phyloP scores from a whole-genome alignment of 371 early-diverging fungal species.

The Haplosporangium sp. region DNA sequence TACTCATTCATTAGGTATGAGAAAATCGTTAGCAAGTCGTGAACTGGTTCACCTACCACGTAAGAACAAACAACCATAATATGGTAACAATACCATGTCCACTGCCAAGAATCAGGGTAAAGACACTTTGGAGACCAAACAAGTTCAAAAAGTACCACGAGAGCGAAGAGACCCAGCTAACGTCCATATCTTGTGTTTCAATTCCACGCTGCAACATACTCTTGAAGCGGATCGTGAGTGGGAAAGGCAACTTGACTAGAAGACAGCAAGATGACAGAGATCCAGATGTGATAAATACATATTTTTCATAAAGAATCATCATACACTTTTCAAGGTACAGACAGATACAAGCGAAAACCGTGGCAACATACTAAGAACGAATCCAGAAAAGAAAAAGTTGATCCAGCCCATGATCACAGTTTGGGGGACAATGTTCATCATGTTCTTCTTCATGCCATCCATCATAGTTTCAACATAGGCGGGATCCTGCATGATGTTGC shows the following conservation, averaged over 20 bases:
- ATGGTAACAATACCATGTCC: constrained; percentile 75
- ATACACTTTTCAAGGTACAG: no score
- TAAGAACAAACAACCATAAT: not conserved
- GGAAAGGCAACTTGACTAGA: constrained; percentile 94
- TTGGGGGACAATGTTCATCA: constrained; percentile 96
- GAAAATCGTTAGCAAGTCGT: not conserved
- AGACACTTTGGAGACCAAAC: constrained; percentile 94
- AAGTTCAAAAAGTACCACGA: constrained; percentile 98
- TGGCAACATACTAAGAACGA: constrained; percentile 84
- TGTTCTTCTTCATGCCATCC: constrained; percentile 97
- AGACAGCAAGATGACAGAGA: not conserved
- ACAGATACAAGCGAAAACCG: no score
- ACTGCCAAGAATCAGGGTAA: constrained; percentile 91
- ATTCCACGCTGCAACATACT: constrained; percentile 97
- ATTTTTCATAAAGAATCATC: no score
- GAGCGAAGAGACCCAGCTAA: constrained; percentile 95
- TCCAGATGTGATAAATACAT: no score
- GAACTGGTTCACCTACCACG: not conserved
- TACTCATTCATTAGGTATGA: not conserved
- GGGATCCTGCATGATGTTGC: constrained; percentile 93
- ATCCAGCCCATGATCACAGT: constrained; percentile 98
- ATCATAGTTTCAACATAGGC: constrained; percentile 95
- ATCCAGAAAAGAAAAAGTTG: constrained; percentile 97
- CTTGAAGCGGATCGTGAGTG: constrained; percentile 96
- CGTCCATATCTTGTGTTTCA: constrained; percentile 97